phyloP scores from a whole-genome alignment of 805 yeast species.

The Ascoidea asiatica region DNA sequence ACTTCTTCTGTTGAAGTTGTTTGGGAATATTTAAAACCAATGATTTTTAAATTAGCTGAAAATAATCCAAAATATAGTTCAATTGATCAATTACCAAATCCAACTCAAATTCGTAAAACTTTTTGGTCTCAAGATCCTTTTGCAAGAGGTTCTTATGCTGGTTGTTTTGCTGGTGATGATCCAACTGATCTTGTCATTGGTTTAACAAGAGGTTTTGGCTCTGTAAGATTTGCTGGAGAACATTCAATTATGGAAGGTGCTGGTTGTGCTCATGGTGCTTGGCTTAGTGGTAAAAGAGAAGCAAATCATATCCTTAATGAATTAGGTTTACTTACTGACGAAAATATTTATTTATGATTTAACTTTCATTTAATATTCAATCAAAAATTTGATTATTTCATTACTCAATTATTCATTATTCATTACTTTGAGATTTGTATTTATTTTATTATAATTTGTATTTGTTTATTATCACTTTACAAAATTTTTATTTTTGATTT shows the following conservation, averaged over 20 bases:
- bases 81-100: constrained; percentile 21
- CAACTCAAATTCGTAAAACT: constrained; percentile 33
- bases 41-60: constrained; percentile 20
- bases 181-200: constrained; percentile 50
- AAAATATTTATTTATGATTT: constrained; percentile 4
- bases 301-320: constrained; percentile 23
- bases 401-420: too few relatives aligned
- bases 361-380: not conserved
- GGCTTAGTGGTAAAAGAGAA: constrained; percentile 57
- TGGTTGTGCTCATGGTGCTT: constrained; percentile 90
- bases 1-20: constrained; percentile 25
- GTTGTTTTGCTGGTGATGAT: constrained; percentile 55
- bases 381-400: too few relatives aligned
- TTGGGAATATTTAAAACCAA: constrained; percentile 48
- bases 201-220: constrained; percentile 43
- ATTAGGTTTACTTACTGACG: constrained; percentile 13
- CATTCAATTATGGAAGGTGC: constrained; percentile 79
- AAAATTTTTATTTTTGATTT: too few relatives aligned
- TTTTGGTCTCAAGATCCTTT: constrained; percentile 76
- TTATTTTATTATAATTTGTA: not conserved
- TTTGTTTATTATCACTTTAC: too few relatives aligned
- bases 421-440: not conserved
- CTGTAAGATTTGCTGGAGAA: constrained; percentile 80
- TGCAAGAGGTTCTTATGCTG: constrained; percentile 72
- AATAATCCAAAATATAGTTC: constrained; percentile 9